Base-by-base conservation (phyloP, 345 rosid species). In the Erucastrum elatum region DNA sequence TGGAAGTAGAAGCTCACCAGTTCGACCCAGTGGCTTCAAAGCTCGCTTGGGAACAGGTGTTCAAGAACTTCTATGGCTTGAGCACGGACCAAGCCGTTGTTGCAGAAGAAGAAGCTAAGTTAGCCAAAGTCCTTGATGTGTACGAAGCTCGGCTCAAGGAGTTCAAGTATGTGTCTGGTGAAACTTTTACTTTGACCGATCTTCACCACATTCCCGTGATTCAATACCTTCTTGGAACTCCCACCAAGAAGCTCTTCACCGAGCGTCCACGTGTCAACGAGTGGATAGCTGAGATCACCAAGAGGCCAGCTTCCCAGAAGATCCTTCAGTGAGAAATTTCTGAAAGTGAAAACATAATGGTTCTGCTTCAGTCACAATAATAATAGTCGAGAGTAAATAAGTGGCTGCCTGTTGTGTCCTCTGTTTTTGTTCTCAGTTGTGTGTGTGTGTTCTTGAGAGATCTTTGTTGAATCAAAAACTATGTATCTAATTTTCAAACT, bases 201-300 rank as follows among this genome's bases (percentile, higher is more conserved):
- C 80, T 93, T 76, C 91, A 93, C 83, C 94, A 93, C 80, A 75
- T 91, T 35, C 97, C 98, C 0, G 77, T 6, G 81, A 26, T 87
- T 4, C 81, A 65, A 4, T 62, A 29, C 41, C 51, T 91, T 81
- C 46, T 86, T 80, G 73, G 16, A 64, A 90, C 90, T 2, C 89
- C 70, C 3, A 49, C 74, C 63, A 84, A 84, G 77, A 86, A 85
- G 79, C 76, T 85, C 71, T 75, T 86, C 41, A 87, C 85, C 21
- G 69, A 79, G 10, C 88, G 85, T 70, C 88, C 89, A 10, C 87
- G 64, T 64, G 90, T 87, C 27, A 41, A 75, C 29, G 83, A 90
- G 29, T 90, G 94, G 94, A 84, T 80, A 5, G 79, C 84, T 56
- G 84, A 85, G 17, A 84, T 90, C 84, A 82, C 86, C 2, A 81